Percentiles rank a stretch among this genome's conserved stretches.
Conservation (phyloP, 2,329 filamentous ascomycete species). For the Nakataea oryzae region DNA sequence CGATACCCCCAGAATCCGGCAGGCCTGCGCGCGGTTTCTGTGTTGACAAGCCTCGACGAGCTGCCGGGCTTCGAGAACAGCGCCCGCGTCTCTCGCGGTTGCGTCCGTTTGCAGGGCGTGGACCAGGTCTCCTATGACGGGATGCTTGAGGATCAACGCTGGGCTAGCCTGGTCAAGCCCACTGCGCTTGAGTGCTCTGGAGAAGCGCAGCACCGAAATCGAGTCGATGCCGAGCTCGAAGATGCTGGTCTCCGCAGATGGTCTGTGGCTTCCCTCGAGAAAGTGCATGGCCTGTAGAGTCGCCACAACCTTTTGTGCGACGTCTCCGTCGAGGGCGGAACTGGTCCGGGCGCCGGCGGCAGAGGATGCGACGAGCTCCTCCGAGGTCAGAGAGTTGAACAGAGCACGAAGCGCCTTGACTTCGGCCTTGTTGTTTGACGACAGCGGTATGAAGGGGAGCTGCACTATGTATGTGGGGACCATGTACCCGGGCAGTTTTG, state of each 20-base stretch:
- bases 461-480: conserved; percentile 75
- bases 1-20: conserved; percentile 38
- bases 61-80: conserved; percentile 42
- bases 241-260: conserved; percentile 53
- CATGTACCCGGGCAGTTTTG: conserved; percentile 75
- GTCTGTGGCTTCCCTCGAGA: conserved; percentile 25
- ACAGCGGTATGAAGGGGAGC: conserved; percentile 64
- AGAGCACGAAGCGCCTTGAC: conserved; percentile 55
- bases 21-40: conserved; percentile 42
- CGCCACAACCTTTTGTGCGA: conserved; percentile 35
- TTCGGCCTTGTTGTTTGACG: conserved; percentile 84
- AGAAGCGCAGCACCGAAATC: conserved; percentile 67
- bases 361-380: conserved; percentile 24
- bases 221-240: conserved; percentile 87
- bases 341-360: neutral
- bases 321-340: neutral
- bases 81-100: conserved; percentile 6
- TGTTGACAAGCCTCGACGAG: conserved; percentile 54
- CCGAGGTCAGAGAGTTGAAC: conserved; percentile 50
- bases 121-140: conserved; percentile 36
- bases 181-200: conserved; percentile 48
- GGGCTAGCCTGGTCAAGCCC: conserved; percentile 53
- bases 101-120: conserved; percentile 18
- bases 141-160: conserved; percentile 56
- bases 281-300: conserved; percentile 44